Evolutionary conservation across 2,329 filamentous ascomycete genomes (phyloP), one percentile per base, ranked within the genome.

Genomic region (Chalara sp.): DNA sequence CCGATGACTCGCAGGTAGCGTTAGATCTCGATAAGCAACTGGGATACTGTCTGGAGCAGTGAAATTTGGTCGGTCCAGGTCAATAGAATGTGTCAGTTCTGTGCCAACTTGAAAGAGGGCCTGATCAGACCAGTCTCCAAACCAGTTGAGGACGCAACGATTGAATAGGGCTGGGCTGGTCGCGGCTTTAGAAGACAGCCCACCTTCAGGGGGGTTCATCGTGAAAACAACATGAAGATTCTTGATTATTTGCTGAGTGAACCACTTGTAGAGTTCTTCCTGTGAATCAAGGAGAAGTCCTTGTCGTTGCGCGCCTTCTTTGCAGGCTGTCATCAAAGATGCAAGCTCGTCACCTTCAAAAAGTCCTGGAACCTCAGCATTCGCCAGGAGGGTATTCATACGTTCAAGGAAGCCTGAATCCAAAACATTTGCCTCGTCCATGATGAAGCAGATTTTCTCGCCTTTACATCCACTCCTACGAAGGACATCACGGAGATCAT

Each of bases 231-330:
- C 93, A 64, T 99, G 93, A 40, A 99, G 74, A 65, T 99, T 99
- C 75, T 96, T 96, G 67, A 99, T 88, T 63, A 99, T 97, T 68
- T 99, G 93, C 63, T 95, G 89, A 0, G 95, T 99, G 73, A 99
- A 99, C 93, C 93, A 99, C 73, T 97, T 97, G 78, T 99, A 99
- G n/a, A 99, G 76, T 69, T 99, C 93, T 72, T 99, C 95, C 60
- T 96, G 91, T 1, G 93, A 97, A 71, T 99, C 93, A 1, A 99
- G 80, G 53, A 97, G 83, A 52, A 97, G 78, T 45, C 93, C 93
- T 73, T 99, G 93, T 55, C 91, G 86, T 68, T 99, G 93, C 21
- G 93, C 92, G 53, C 93, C 95, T 72, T 99, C 93, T 69, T 96
- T 97, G 75, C 95, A 99, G 50, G 91, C 90, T 30, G 95, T 99